Percentiles rank a stretch among this genome's conserved stretches.
These are phyloP conservation scores for Pichia insulana DNA, from an alignment of 805 yeast genomes.

Conservation along the genomic window DNA sequence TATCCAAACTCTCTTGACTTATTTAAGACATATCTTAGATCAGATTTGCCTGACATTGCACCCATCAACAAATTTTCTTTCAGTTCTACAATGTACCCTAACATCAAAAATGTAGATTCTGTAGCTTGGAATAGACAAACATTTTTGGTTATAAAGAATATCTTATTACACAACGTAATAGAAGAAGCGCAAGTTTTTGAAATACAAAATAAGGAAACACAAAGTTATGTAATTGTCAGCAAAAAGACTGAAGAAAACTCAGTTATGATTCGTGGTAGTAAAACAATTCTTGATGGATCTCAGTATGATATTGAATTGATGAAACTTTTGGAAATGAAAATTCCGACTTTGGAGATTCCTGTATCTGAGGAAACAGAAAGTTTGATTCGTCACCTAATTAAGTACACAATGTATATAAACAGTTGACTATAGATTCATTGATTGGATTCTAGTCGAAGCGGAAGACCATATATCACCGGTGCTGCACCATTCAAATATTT, in stretches of 20 bases:
- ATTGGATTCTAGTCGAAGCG: slow-evolving; percentile 24
- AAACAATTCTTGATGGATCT: too few relatives aligned
- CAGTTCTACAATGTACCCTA: background rate
- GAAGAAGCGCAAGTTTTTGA: background rate
- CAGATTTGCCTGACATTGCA: background rate
- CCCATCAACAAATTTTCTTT: background rate
- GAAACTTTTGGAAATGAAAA: too few relatives aligned
- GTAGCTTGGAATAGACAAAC: slow-evolving; percentile 7
- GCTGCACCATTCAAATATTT: slow-evolving; percentile 85
- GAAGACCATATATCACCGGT: slow-evolving; percentile 85
- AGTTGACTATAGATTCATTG: background rate
- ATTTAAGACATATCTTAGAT: background rate
- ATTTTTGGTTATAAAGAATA: background rate
- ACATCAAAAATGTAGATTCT: background rate
- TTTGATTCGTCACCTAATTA: background rate
- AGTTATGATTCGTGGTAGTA: too few relatives aligned
- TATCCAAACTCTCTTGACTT: slow-evolving; percentile 1
- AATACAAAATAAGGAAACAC: background rate
- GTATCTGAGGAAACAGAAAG: too few relatives aligned
- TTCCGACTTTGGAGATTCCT: too few relatives aligned
- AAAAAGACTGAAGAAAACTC: too few relatives aligned
- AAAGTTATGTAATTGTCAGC: too few relatives aligned
- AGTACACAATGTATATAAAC: background rate
- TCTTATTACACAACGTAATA: background rate
- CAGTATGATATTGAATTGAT: too few relatives aligned